A percentile compares a stretch with the other conserved stretches of the same genome.
Evolutionary conservation across 108 stramenopile genomes (phyloP).

Genomic region (Aureococcus anophagefferens): DNA sequence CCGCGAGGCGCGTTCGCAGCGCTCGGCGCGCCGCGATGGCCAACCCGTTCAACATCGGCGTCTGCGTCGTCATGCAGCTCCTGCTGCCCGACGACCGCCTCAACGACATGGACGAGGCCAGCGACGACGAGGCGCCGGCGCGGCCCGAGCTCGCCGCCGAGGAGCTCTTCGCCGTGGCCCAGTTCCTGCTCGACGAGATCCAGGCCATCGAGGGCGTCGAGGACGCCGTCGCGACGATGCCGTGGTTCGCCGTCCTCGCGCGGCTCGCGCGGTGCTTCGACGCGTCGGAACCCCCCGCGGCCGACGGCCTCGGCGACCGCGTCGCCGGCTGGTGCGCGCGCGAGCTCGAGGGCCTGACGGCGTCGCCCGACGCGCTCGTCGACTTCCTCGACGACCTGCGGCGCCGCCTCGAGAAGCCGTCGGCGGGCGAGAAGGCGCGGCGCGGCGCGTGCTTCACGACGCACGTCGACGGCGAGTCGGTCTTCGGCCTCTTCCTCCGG

Average conservation of each 20-base stretch:
- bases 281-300: too few relatives aligned
- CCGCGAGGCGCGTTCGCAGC: too few relatives aligned
- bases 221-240: too few relatives aligned
- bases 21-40: too few relatives aligned
- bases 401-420: neutral
- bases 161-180: neutral
- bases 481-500: constrained; percentile 15
- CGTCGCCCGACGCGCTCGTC: constrained; percentile 6
- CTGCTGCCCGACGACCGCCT: too few relatives aligned
- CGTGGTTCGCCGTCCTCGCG: too few relatives aligned
- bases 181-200: neutral
- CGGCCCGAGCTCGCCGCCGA: neutral
- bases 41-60: too few relatives aligned
- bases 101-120: constrained; percentile 11
- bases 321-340: too few relatives aligned
- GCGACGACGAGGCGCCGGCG: neutral
- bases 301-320: too few relatives aligned
- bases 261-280: too few relatives aligned
- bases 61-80: too few relatives aligned
- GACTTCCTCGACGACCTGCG: constrained; percentile 10
- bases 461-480: neutral
- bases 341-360: too few relatives aligned
- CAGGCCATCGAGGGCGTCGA: neutral
- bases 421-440: neutral
- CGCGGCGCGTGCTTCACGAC: constrained; percentile 1